phyloP scores from a whole-genome alignment of 768 basidiomycete species.

The Gyrodon lividus region DNA sequence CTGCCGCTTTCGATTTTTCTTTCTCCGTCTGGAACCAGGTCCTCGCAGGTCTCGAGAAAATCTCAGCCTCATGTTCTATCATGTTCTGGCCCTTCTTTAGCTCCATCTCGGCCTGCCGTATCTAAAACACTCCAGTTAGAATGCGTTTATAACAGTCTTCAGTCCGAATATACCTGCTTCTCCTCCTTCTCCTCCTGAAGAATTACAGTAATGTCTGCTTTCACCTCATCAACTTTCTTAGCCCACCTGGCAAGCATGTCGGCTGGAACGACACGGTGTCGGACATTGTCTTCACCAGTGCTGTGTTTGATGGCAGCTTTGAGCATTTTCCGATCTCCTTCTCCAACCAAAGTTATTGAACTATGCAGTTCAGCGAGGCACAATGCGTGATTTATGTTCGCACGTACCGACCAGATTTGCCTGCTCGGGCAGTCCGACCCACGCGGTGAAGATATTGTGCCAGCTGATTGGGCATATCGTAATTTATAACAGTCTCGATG shows the following conservation, averaged over 20 bases:
- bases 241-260: slow-evolving; percentile 74
- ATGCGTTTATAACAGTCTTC: neutral
- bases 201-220: slow-evolving; percentile 74
- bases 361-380: slow-evolving; percentile 38
- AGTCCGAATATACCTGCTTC: slow-evolving; percentile 62
- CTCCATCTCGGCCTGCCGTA: slow-evolving; percentile 94
- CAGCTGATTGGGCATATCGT: slow-evolving; percentile 94
- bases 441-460: slow-evolving; percentile 96
- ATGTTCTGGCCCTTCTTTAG: slow-evolving; percentile 92
- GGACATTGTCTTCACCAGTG: slow-evolving; percentile 71
- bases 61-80: slow-evolving; percentile 90
- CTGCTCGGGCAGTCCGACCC: slow-evolving; percentile 95
- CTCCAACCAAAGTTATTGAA: slow-evolving; percentile 93
- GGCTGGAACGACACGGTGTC: slow-evolving; percentile 82
- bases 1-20: slow-evolving; percentile 79
- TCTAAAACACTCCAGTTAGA: slow-evolving; percentile 39
- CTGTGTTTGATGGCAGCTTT: slow-evolving; percentile 94
- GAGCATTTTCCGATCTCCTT: slow-evolving; percentile 93
- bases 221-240: slow-evolving; percentile 65
- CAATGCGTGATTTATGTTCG: neutral
- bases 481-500: slow-evolving; percentile 96
- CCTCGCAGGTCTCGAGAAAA: slow-evolving; percentile 87
- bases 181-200: slow-evolving; percentile 94
- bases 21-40: slow-evolving; percentile 97
- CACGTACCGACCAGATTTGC: slow-evolving; percentile 82